Percentiles rank a stretch among this genome's conserved stretches.
phyloP scores from a whole-genome alignment of 2,329 filamentous ascomycete species.

The Pyrenophora seminiperda region DNA sequence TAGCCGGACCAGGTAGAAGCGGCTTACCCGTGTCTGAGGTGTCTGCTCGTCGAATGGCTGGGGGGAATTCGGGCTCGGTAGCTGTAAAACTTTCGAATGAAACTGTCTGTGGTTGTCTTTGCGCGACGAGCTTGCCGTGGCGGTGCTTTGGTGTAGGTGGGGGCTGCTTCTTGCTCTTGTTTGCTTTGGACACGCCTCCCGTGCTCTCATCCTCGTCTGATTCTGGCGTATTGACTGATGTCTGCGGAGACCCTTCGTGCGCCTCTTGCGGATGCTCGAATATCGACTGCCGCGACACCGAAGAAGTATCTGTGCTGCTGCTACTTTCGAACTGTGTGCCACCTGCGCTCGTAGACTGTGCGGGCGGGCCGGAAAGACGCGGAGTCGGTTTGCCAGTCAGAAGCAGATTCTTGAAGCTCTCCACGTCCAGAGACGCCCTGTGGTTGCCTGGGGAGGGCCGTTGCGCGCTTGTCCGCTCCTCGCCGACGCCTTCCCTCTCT shows the following conservation, averaged over 20 bases:
- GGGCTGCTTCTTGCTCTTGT: conserved; percentile 69
- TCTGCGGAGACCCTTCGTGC: conserved; percentile 59
- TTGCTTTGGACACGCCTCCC: conserved; percentile 32
- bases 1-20: conserved; percentile 59
- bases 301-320: conserved; percentile 64
- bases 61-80: conserved; percentile 28
- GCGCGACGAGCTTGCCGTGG: conserved; percentile 74
- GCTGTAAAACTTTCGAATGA: conserved; percentile 42
- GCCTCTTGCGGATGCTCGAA: conserved; percentile 57
- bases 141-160: conserved; percentile 70
- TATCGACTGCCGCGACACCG: conserved; percentile 63
- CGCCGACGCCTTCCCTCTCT: conserved; percentile 25
- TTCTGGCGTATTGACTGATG: conserved; percentile 63
- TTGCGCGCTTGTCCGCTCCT: conserved; percentile 37
- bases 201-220: conserved; percentile 56
- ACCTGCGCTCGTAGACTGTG: conserved; percentile 30
- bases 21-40: conserved; percentile 66
- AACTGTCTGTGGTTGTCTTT: conserved; percentile 49
- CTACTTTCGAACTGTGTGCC: conserved; percentile 50
- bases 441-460: conserved; percentile 29
- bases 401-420: conserved; percentile 76
- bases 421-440: conserved; percentile 68
- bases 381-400: conserved; percentile 69
- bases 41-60: conserved; percentile 32
- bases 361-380: conserved; percentile 32